phyloP scores from a whole-genome alignment of 1,284 basidiomycete species.

The Phylloboletellus chloephorus region DNA sequence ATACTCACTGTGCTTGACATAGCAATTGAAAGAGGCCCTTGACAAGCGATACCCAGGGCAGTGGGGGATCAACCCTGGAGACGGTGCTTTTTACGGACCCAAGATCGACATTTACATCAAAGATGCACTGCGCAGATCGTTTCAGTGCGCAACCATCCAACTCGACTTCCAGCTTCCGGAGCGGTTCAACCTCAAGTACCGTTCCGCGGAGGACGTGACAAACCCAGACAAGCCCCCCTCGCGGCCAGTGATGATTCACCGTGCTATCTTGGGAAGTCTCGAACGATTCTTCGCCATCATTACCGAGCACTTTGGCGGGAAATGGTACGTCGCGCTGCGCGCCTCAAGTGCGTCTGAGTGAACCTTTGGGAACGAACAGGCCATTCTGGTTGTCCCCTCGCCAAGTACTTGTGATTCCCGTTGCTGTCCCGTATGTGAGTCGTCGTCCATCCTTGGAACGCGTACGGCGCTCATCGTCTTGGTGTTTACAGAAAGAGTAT shows the following conservation, averaged over 20 bases:
- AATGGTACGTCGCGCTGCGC: slow-evolving; percentile 61
- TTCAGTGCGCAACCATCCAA: slow-evolving; percentile 99
- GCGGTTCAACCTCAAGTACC: slow-evolving; percentile 93
- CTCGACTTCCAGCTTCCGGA: slow-evolving; percentile 99
- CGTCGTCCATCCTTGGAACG: background rate
- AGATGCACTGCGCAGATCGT: slow-evolving; percentile 88
- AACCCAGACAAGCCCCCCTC: slow-evolving; percentile 55
- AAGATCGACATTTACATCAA: slow-evolving; percentile 98
- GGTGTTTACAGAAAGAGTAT: slow-evolving; percentile 72
- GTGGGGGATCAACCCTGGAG: slow-evolving; percentile 94
- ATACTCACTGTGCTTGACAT: slow-evolving; percentile 12
- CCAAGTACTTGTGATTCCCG: slow-evolving; percentile 92
- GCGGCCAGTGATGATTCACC: slow-evolving; percentile 97
- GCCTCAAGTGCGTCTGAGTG: background rate
- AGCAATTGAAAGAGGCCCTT: slow-evolving; percentile 84
- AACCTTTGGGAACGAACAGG: slow-evolving; percentile 35
- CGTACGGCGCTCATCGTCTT: slow-evolving; percentile 6
- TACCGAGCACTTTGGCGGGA: slow-evolving; percentile 96
- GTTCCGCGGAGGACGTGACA: slow-evolving; percentile 56
- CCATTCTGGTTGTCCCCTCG: slow-evolving; percentile 98
- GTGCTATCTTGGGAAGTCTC: slow-evolving; percentile 91
- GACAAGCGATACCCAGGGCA: slow-evolving; percentile 85
- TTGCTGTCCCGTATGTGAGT: slow-evolving; percentile 81
- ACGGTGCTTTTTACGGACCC: slow-evolving; percentile 96
- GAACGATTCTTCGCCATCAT: slow-evolving; percentile 98